These are phyloP conservation scores for Fusarium verticillioides DNA, from an alignment of 2,329 filamentous ascomycete species.

Conservation along the genomic window DNA sequence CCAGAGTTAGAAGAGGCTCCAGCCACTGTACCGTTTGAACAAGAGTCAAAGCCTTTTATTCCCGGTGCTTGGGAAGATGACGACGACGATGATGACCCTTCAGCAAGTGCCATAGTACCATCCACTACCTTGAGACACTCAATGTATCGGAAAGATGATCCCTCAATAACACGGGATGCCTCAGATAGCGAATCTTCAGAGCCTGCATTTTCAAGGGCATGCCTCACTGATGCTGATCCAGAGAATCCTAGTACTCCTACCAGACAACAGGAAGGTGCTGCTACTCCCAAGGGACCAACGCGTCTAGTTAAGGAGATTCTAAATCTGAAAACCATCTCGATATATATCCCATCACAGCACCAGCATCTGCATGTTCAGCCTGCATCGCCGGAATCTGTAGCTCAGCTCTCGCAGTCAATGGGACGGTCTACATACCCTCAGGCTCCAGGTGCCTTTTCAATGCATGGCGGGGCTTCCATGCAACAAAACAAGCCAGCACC, in stretches of 20 bases:
- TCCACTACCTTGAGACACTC: slow-evolving; percentile 10
- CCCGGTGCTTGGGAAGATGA: slow-evolving; percentile 66
- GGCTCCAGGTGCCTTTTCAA: slow-evolving; percentile 71
- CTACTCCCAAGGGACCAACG: slow-evolving; percentile 64
- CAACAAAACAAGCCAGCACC: slow-evolving; percentile 3
- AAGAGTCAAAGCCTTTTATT: slow-evolving; percentile 50
- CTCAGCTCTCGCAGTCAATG: slow-evolving; percentile 48
- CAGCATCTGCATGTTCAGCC: slow-evolving; percentile 55
- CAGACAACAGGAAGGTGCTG: slow-evolving; percentile 52
- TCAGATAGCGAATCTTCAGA: slow-evolving; percentile 45
- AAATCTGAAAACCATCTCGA: slow-evolving; percentile 60
- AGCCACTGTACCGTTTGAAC: background rate
- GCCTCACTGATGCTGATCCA: slow-evolving; percentile 30
- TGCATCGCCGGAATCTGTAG: slow-evolving; percentile 42
- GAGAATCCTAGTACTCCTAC: slow-evolving; percentile 15
- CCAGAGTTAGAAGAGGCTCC: slow-evolving; percentile 1
- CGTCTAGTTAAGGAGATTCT: slow-evolving; percentile 67
- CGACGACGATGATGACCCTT: slow-evolving; percentile 44
- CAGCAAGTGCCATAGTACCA: slow-evolving; percentile 14
- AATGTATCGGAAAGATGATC: slow-evolving; percentile 11
- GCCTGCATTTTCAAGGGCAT: slow-evolving; percentile 44
- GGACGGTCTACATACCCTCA: slow-evolving; percentile 59
- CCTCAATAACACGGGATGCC: slow-evolving; percentile 10
- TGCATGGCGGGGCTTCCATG: slow-evolving; percentile 47
- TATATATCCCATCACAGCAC: slow-evolving; percentile 65